Percentiles rank a stretch among this genome's conserved stretches.
phyloP scores from a whole-genome alignment of 148 eudicot genomes.

The Camellia sinensis region DNA sequence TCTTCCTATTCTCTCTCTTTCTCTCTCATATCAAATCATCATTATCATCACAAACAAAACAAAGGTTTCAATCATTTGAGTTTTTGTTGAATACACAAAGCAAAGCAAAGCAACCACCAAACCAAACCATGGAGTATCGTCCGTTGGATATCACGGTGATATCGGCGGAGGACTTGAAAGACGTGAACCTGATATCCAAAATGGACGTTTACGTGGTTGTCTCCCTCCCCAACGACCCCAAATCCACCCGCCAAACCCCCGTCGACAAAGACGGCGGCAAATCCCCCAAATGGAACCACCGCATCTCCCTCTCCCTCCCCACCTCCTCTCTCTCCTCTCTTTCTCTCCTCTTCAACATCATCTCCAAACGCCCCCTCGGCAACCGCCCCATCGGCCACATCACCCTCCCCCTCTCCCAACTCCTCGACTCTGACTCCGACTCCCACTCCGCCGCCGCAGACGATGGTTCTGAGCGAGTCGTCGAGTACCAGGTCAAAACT shows the following conservation, averaged over 20 bases:
- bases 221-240: constrained; percentile 43
- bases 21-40: not conserved
- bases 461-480: not conserved
- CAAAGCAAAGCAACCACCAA: too few species aligned
- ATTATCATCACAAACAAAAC: too few species aligned
- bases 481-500: constrained; percentile 40
- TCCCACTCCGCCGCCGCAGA: not conserved
- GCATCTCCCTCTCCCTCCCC: constrained; percentile 44
- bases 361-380: constrained; percentile 45
- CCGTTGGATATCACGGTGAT: constrained; percentile 54
- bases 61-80: too few species aligned
- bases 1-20: not conserved
- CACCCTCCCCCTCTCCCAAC: constrained; percentile 47
- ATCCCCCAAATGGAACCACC: constrained; percentile 53
- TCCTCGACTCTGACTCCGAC: constrained; percentile 17
- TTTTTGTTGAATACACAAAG: too few species aligned
- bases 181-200: constrained; percentile 48
- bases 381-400: constrained; percentile 66
- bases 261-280: constrained; percentile 52
- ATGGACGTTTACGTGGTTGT: constrained; percentile 69
- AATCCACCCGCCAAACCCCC: constrained; percentile 36
- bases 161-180: constrained; percentile 51
- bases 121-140: constrained; percentile 49
- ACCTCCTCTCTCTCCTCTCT: constrained; percentile 36
- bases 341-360: constrained; percentile 30